phyloP scores from a whole-genome alignment of 2,329 filamentous ascomycete genomes.

The Aspergillus phoenicis region DNA sequence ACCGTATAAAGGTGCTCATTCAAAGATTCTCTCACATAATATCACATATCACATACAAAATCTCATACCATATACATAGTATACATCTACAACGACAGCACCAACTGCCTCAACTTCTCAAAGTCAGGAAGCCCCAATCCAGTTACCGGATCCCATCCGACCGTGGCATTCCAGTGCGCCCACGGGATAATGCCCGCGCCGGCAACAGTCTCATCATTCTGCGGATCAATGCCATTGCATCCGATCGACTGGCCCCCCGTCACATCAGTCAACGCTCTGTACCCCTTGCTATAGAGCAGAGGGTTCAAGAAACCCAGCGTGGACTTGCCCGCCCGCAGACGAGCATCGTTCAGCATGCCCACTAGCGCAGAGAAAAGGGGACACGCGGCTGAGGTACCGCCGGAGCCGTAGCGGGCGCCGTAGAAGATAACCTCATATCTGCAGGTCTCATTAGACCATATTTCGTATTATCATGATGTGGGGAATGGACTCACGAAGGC shows the following conservation, averaged over 20 bases:
- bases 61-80: neutral
- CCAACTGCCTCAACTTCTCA: conserved; percentile 6
- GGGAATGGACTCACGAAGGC: conserved; percentile 48
- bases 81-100: neutral
- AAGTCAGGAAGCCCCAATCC: conserved; percentile 38
- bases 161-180: conserved; percentile 34
- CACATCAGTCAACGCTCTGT: conserved; percentile 53
- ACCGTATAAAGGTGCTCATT: no score
- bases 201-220: conserved; percentile 19
- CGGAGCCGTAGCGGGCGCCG: conserved; percentile 16
- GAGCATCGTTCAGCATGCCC: conserved; percentile 6
- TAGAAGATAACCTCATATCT: conserved; percentile 20
- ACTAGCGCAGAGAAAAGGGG: conserved; percentile 62
- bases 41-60: neutral
- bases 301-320: conserved; percentile 60
- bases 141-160: conserved; percentile 47
- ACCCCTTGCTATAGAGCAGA: conserved; percentile 55
- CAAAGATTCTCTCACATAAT: neutral
- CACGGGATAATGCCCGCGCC: conserved; percentile 29
- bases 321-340: conserved; percentile 44
- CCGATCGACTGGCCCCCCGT: conserved; percentile 37
- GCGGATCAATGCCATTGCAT: conserved; percentile 38
- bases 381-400: conserved; percentile 46
- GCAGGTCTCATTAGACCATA: neutral
- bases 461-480: no score